A percentile compares a stretch with the other conserved stretches of the same genome.
Evolutionary conservation across 768 basidiomycete species (phyloP).

Genomic region (Leccinellum albellum): DNA sequence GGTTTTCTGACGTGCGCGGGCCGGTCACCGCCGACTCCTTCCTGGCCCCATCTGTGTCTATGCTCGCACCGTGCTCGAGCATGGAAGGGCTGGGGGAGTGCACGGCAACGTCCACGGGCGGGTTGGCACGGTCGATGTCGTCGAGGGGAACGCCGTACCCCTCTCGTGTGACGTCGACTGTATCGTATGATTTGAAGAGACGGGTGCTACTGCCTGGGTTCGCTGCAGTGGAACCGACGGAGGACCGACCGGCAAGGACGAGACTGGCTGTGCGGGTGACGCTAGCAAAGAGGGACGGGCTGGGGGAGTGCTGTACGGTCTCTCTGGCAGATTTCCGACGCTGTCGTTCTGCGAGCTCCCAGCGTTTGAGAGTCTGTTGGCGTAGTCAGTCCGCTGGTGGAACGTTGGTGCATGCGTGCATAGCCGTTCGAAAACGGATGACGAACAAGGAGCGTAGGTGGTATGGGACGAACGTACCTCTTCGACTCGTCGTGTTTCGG

Average conservation of each 20-base stretch:
- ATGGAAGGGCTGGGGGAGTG: slow-evolving; percentile 24
- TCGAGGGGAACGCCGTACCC: slow-evolving; percentile 47
- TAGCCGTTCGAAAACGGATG: too few species aligned
- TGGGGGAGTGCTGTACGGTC: slow-evolving; percentile 31
- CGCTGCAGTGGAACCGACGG: slow-evolving; percentile 27
- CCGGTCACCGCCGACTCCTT: background rate
- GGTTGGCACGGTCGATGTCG: slow-evolving; percentile 38
- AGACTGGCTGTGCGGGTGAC: slow-evolving; percentile 58
- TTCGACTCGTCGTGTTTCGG: slow-evolving; percentile 65
- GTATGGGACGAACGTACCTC: slow-evolving; percentile 49
- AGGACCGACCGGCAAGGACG: slow-evolving; percentile 47
- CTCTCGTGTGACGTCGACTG: slow-evolving; percentile 38
- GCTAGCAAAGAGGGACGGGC: slow-evolving; percentile 50
- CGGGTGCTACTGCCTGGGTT: slow-evolving; percentile 35
- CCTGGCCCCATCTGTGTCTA: background rate
- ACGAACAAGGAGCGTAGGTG: background rate
- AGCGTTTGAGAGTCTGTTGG: slow-evolving; percentile 64
- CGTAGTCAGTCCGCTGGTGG: slow-evolving; percentile 1
- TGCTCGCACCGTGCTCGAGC: slow-evolving; percentile 13
- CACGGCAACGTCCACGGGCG: slow-evolving; percentile 38
- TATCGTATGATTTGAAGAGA: slow-evolving; percentile 48
- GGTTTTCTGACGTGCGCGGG: slow-evolving; percentile 33
- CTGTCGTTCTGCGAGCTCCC: slow-evolving; percentile 76
- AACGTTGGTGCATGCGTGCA: too few species aligned
- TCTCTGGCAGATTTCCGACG: slow-evolving; percentile 71